These are phyloP conservation scores for Triangularia verruculosa DNA, from an alignment of 2,329 filamentous ascomycete species.

Conservation along the genomic window DNA sequence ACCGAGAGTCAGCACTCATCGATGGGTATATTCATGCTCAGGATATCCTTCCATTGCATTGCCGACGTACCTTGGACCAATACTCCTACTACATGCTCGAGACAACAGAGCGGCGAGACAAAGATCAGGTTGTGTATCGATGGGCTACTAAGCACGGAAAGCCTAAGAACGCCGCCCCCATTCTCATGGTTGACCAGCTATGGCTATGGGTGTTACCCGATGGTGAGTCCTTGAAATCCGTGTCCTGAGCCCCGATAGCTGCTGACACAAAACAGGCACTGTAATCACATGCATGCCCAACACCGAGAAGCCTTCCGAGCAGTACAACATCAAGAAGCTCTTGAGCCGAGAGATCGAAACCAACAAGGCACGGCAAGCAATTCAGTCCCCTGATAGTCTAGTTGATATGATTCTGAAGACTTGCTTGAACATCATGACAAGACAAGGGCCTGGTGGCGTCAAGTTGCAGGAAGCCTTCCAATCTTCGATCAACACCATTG, in stretches of 20 bases:
- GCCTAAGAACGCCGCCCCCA: conserved; percentile 1
- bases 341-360: conserved; percentile 8
- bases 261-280: not conserved
- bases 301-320: conserved; percentile 9
- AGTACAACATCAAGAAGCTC: conserved; percentile 15
- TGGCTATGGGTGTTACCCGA: conserved; percentile 22
- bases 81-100: conserved; percentile 23
- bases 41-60: conserved; percentile 11
- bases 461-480: conserved; percentile 16
- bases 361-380: conserved; percentile 4
- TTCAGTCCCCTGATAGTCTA: conserved; percentile 8
- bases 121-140: conserved; percentile 18
- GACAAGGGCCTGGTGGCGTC: conserved; percentile 8
- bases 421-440: conserved; percentile 11
- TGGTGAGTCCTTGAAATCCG: no score
- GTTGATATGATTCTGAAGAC: conserved; percentile 9
- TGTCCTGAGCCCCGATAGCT: no score
- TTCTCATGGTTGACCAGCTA: conserved; percentile 25
- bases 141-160: conserved; percentile 8
- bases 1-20: not conserved
- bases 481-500: conserved; percentile 14
- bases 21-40: not conserved
- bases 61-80: conserved; percentile 22
- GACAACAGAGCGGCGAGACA: conserved; percentile 18
- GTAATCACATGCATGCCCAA: conserved; percentile 24